Percentiles rank a stretch among this genome's conserved stretches.
These are phyloP conservation scores for Pontederia crassipes DNA, from an alignment of 176 grass and related monocot genomes.

Conservation along the genomic window DNA sequence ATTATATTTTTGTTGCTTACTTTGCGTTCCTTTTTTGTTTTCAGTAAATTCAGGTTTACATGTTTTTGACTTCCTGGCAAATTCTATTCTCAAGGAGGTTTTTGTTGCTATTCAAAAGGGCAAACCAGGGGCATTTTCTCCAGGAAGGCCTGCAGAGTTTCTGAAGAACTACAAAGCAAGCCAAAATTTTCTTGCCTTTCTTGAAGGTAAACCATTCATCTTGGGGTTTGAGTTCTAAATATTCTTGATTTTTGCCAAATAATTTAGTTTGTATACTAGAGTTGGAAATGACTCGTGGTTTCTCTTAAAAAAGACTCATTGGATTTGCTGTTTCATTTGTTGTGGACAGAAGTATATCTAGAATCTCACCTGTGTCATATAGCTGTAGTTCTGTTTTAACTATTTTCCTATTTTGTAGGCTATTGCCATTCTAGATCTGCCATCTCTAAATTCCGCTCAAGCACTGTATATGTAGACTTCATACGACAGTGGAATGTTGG, in stretches of 20 bases:
- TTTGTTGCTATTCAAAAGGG: constrained; percentile 76
- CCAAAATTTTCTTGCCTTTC: constrained; percentile 79
- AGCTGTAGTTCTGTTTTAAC: neutral
- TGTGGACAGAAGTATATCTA: too few relatives aligned
- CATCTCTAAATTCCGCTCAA: constrained; percentile 63
- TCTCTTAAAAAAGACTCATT: neutral
- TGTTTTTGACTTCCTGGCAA: constrained; percentile 96
- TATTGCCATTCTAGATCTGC: constrained; percentile 63
- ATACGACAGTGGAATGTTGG: constrained; percentile 86
- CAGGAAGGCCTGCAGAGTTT: constrained; percentile 86
- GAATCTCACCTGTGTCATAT: too few relatives aligned
- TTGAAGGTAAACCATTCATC: constrained; percentile 54
- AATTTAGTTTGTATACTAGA: neutral
- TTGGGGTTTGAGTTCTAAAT: neutral
- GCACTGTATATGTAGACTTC: constrained; percentile 65
- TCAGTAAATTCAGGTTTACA: constrained; percentile 95
- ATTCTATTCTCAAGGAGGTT: constrained; percentile 94
- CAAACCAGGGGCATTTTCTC: constrained; percentile 84
- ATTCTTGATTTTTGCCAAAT: constrained; percentile 4
- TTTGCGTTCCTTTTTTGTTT: constrained; percentile 10
- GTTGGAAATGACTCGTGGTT: neutral
- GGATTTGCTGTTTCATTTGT: too few relatives aligned
- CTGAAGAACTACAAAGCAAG: constrained; percentile 92
- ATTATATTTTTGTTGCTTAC: neutral
- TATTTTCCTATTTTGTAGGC: constrained; percentile 29